Evolutionary conservation across 495 filamentous ascomycete genomes (phyloP).

Genomic region (Penicillium malachiteum): DNA sequence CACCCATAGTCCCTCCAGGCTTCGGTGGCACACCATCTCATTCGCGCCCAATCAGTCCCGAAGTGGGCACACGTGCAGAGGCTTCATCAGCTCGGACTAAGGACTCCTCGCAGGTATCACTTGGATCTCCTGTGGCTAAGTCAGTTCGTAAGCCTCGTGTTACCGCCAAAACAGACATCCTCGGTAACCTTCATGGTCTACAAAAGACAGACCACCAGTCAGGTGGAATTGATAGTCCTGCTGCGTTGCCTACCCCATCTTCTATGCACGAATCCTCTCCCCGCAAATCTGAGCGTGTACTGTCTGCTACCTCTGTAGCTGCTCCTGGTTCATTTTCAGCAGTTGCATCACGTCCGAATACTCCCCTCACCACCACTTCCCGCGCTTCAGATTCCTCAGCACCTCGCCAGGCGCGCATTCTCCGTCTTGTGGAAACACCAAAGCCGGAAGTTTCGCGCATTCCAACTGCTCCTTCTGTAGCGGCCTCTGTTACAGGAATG

Average conservation of each 20-base stretch:
- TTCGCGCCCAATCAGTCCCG: conserved; percentile 26
- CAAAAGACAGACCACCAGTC: too few relatives aligned
- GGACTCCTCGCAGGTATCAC: conserved; percentile 40
- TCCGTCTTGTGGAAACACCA: conserved; percentile 70
- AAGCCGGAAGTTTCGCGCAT: conserved; percentile 61
- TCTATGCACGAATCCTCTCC: conserved; percentile 16
- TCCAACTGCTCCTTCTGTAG: conserved; percentile 38
- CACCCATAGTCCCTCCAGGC: conserved; percentile 34
- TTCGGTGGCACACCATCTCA: conserved; percentile 29
- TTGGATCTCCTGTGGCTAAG: conserved; percentile 45
- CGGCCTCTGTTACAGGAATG: conserved; percentile 35
- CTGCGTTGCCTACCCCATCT: conserved; percentile 16
- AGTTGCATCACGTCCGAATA: conserved; percentile 37
- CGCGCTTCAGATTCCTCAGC: conserved; percentile 50
- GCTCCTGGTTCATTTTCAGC: conserved; percentile 23
- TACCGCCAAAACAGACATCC: conserved; percentile 25
- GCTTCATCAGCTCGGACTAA: conserved; percentile 26
- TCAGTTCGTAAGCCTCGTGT: conserved; percentile 33
- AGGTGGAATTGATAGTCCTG: too few relatives aligned
- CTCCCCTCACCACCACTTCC: conserved; percentile 39
- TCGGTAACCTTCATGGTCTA: conserved; percentile 1
- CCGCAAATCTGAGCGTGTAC: conserved; percentile 22
- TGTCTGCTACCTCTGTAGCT: conserved; percentile 15
- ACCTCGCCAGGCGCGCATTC: conserved; percentile 49
- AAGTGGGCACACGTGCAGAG: conserved; percentile 5